Percentiles rank a stretch among this genome's conserved stretches.
phyloP scores from a whole-genome alignment of 2,329 filamentous ascomycete species.

The Trichophyton rubrum region DNA sequence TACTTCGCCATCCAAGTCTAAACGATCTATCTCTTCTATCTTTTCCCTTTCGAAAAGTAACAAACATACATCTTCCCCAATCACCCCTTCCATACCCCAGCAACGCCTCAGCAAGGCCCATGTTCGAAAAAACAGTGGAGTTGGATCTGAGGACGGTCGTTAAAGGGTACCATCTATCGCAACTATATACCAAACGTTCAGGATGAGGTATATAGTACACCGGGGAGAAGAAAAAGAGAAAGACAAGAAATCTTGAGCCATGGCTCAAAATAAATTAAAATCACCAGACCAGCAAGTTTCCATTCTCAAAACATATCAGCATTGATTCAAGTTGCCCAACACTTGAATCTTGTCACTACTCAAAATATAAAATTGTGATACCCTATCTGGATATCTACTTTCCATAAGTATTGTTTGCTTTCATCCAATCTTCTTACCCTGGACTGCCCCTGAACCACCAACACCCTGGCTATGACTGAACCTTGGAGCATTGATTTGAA shows the following conservation, averaged over 20 bases:
- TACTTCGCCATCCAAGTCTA: neutral
- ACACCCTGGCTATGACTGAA: conserved; percentile 1
- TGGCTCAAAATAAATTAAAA: neutral
- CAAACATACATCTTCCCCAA: neutral
- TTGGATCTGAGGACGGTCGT: neutral
- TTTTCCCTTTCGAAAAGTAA: neutral
- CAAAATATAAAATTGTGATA: neutral
- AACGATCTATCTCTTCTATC: neutral
- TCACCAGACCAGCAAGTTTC: neutral
- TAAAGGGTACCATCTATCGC: neutral
- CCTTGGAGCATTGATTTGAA: neutral
- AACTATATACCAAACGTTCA: neutral
- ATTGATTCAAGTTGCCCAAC: neutral
- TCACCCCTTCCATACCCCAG: neutral
- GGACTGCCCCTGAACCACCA: neutral
- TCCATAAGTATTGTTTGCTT: conserved; percentile 4
- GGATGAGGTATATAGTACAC: neutral
- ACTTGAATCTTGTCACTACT: conserved; percentile 1
- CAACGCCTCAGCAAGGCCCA: neutral
- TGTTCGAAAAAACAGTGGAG: neutral
- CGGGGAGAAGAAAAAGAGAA: neutral
- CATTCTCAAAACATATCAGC: neutral
- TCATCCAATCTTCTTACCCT: neutral
- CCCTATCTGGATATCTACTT: neutral
- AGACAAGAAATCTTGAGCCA: neutral